These are phyloP conservation scores for Naematelia aurantialba DNA, from an alignment of 768 basidiomycete species.

Conservation along the genomic window DNA sequence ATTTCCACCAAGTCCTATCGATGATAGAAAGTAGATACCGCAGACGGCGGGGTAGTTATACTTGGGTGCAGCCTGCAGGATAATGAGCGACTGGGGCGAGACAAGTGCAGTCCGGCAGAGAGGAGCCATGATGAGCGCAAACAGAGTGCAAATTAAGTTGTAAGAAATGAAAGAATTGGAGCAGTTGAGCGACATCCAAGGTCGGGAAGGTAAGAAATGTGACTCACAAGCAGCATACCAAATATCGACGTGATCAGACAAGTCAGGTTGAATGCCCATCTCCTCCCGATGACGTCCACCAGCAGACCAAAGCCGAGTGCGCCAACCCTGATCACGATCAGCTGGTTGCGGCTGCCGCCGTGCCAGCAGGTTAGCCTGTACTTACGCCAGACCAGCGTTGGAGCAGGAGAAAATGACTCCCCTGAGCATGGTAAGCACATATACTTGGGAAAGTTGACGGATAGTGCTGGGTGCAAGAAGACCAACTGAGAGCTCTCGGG, in stretches of 20 bases:
- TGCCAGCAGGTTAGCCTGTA: neutral
- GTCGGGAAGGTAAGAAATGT: neutral
- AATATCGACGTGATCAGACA: slow-evolving; percentile 51
- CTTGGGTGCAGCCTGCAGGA: slow-evolving; percentile 43
- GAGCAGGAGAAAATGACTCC: slow-evolving; percentile 48
- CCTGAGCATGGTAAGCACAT: slow-evolving; percentile 6
- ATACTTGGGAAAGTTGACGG: too few species aligned
- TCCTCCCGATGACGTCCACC: slow-evolving; percentile 50
- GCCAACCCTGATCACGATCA: slow-evolving; percentile 28
- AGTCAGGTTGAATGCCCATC: slow-evolving; percentile 52
- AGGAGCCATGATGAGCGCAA: neutral
- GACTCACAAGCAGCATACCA: slow-evolving; percentile 43
- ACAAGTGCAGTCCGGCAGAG: too few species aligned
- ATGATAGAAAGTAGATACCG: slow-evolving; percentile 44
- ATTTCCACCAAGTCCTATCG: slow-evolving; percentile 51
- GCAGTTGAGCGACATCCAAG: neutral
- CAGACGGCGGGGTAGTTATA: slow-evolving; percentile 51
- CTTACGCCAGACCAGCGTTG: slow-evolving; percentile 45
- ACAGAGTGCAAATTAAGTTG: neutral
- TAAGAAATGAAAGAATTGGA: neutral
- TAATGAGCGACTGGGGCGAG: too few species aligned
- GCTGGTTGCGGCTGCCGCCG: neutral
- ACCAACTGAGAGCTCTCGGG: slow-evolving; percentile 11
- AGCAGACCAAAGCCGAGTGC: slow-evolving; percentile 48
- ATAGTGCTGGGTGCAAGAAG: neutral